Evolutionary conservation across 1,139 yeast species (phyloP), one percentile per base, ranked within the genome.

Genomic region (Yamadazyma spencermartinsiae): DNA sequence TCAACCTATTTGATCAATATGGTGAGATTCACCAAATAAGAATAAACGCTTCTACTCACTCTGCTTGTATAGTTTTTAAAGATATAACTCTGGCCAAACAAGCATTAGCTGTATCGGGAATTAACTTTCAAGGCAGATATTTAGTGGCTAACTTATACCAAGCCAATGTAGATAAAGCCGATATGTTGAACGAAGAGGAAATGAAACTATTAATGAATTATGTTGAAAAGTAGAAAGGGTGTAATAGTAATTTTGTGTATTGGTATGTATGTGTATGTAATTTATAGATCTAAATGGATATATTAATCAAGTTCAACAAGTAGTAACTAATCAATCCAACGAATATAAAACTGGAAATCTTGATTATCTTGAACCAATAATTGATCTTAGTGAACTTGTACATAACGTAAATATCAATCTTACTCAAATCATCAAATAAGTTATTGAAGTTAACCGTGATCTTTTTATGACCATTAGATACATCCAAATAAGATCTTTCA

Each of bases 401-500:
- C 45, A 74, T 71, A 37, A 90, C 67, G 42, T 74, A 65, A 7
- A 89, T 63, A 37, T 79, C 79, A 29, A 80, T 68, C 34, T 70
- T 67, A 43, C 76, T 70, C 58, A 86, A 72, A 43, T 82, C 89
- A 58, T 86, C 96, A 46, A 86, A 75, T 48, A 90, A 58, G 57
- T 86, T 83, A 19, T 62, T 57, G 58, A 73, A 86, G 29, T 66
- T 65, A 38, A 89, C 63, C 13, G 82, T 74, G n/a, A 87, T 76
- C 50, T 86, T 84, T 27, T 86, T 82, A 50, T 92, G 94, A 19
- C 98, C 98, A 31, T 72, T 66, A 25, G 74, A 65, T 36, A 87
- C 75, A 63, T 92, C 98, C 52, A 90, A 77, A 62, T 82, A 89
- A 18, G 88, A 80, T 43, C 68, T 65, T 62, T 79, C 80, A 46